A percentile compares a stretch with the other conserved stretches of the same genome.
These are phyloP conservation scores for Colletotrichum sp. DNA, from an alignment of 2,329 filamentous ascomycete genomes.

Conservation along the genomic window DNA sequence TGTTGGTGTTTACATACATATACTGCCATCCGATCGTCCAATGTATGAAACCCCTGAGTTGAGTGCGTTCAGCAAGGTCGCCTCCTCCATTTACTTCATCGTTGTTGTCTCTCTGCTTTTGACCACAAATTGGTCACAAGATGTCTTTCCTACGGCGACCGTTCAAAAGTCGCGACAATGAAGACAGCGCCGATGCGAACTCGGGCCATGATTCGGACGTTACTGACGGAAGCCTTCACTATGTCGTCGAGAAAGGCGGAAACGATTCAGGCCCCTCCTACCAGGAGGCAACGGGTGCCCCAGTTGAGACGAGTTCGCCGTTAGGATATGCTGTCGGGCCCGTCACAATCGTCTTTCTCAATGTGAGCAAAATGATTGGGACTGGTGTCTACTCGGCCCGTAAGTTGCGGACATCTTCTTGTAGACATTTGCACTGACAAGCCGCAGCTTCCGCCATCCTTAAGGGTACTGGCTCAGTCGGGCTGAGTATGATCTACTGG, in stretches of 20 bases:
- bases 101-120: not conserved
- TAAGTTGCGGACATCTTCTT: conserved; percentile 37
- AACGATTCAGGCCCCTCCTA: conserved; percentile 18
- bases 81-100: not conserved
- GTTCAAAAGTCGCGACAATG: not conserved
- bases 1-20: not conserved
- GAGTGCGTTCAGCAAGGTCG: not conserved
- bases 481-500: conserved; percentile 68
- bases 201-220: not conserved
- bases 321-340: conserved; percentile 64
- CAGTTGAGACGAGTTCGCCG: conserved; percentile 62
- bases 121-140: not conserved
- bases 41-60: not conserved
- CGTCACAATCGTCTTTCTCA: conserved; percentile 62
- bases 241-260: conserved; percentile 6
- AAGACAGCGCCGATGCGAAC: not conserved
- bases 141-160: not conserved
- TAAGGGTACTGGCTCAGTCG: conserved; percentile 63
- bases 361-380: conserved; percentile 67
- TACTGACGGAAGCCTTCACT: not conserved
- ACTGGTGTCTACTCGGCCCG: conserved; percentile 64
- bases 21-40: not conserved
- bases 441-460: conserved; percentile 61
- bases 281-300: conserved; percentile 49
- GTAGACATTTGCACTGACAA: not conserved